Evolutionary conservation across 1,139 yeast genomes (phyloP).

Genomic region (Candida tropicalis): DNA sequence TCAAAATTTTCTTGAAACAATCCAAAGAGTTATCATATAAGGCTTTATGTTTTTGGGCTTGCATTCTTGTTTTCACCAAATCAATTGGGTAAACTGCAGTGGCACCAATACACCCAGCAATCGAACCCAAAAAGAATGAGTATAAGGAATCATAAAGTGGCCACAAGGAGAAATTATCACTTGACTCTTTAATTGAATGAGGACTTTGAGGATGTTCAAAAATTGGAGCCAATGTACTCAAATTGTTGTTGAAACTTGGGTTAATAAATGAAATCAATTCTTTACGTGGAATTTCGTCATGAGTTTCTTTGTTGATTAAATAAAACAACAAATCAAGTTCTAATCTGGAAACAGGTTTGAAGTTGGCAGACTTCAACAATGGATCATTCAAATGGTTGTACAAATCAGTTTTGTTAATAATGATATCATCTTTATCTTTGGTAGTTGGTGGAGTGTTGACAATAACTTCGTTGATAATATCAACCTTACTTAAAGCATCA

Average conservation of each 20-base stretch:
- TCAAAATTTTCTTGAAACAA: conserved; percentile 78
- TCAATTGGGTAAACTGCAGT: conserved; percentile 98
- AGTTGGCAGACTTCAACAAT: conserved; percentile 54
- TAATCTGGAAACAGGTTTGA: conserved; percentile 47
- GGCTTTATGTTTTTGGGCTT: conserved; percentile 81
- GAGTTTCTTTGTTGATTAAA: conserved; percentile 46
- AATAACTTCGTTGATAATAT: conserved; percentile 60
- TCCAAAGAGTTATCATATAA: conserved; percentile 81
- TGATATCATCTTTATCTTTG: conserved; percentile 46
- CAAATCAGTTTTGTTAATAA: conserved; percentile 46
- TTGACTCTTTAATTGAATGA: conserved; percentile 28
- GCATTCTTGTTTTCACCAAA: conserved; percentile 95
- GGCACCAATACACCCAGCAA: conserved; percentile 98
- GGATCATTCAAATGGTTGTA: conserved; percentile 53
- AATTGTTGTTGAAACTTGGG: conserved; percentile 45
- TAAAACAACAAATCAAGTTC: conserved; percentile 51
- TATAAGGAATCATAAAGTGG: conserved; percentile 81
- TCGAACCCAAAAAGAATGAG: conserved; percentile 86
- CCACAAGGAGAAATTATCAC: conserved; percentile 50
- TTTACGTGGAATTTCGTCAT: conserved; percentile 52
- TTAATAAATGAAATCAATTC: conserved; percentile 53
- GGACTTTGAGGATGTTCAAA: conserved; percentile 48
- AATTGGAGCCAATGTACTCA: conserved; percentile 37
- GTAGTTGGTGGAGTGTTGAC: conserved; percentile 56
- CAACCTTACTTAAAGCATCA: conserved; percentile 47